Base-by-base conservation (phyloP, 352 stramenopile species). In the Phytophthora chlamydospora region DNA sequence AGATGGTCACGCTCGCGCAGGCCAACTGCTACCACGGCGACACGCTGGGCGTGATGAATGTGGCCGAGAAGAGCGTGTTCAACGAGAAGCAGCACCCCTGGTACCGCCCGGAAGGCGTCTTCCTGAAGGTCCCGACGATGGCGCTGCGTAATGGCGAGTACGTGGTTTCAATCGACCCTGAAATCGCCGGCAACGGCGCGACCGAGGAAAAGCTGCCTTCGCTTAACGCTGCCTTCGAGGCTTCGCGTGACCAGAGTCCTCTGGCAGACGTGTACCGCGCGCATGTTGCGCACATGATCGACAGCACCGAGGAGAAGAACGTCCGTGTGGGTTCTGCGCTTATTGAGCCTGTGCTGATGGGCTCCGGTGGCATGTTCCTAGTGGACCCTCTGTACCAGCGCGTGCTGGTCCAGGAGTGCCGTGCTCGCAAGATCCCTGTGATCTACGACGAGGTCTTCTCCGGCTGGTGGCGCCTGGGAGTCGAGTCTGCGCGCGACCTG, bases 381-480 rank as follows among this genome's bases (percentile, higher is more conserved):
- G 83, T 97, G 7, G 93, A 98, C 57, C 93, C 93, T 14, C 78
- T 98, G 10, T 98, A 96, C 68, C 93, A 98, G 73, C 80, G 90
- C 34, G 73, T 93, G n/a, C 69, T 93, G 4, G 90, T 97, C 17
- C 69, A 92, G 33, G 78, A 93, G 48, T 93, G 81, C 45, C 83
- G 71, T 32, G 63, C 62, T 34, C 85, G 80, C 33, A 76, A 83
- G 50, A 95, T 98, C 38, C 89, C 90, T 4, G 80, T 98, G 14
- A 89, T 98, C 54, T 98, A 93, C 60, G 93, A 98, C 59, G 93
- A 98, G 56, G 88, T 97, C 10, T 96, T 97, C 42, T 96, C 88
- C 12, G 93, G 93, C 2, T 92, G 95, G 71, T 96, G 88, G 83
- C 90, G 93, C 42, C 75, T 98, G 12, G 93, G 93, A 27, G 86